Evolutionary conservation across 768 basidiomycete genomes (phyloP).

Genomic region (Phanerochaete sordida): DNA sequence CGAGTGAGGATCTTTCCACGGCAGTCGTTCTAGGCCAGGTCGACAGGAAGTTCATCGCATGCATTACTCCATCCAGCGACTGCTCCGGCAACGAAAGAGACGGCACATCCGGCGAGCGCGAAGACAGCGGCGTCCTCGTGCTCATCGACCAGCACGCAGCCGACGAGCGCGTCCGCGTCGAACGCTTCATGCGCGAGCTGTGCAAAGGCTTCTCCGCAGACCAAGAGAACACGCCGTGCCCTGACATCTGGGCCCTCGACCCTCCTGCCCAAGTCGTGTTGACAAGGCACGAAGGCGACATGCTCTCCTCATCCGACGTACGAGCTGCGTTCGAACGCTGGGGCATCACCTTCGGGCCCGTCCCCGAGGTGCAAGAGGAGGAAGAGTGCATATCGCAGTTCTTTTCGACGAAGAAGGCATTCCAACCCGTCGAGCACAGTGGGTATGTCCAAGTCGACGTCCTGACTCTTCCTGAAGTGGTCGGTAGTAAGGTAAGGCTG

Average conservation of each 20-base stretch:
- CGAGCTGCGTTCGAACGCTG: slow-evolving; percentile 56
- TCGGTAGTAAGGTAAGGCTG: slow-evolving; percentile 53
- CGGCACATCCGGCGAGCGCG: background rate
- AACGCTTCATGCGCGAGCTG: slow-evolving; percentile 71
- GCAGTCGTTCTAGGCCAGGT: slow-evolving; percentile 78
- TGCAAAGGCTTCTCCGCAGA: slow-evolving; percentile 52
- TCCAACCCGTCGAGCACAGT: slow-evolving; percentile 15
- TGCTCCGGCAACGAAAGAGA: slow-evolving; percentile 9
- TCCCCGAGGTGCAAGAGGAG: background rate
- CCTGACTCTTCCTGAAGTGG: slow-evolving; percentile 59
- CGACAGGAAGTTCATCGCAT: slow-evolving; percentile 88
- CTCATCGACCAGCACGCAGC: slow-evolving; percentile 98
- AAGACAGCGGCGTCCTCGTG: slow-evolving; percentile 42
- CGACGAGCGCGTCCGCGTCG: slow-evolving; percentile 93
- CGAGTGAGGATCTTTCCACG: slow-evolving; percentile 48
- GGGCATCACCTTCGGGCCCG: slow-evolving; percentile 56
- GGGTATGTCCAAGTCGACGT: slow-evolving; percentile 68
- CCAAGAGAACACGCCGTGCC: background rate
- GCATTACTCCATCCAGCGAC: slow-evolving; percentile 40
- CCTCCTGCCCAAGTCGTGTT: slow-evolving; percentile 62
- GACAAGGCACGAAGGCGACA: slow-evolving; percentile 58
- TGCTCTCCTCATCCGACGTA: slow-evolving; percentile 40
- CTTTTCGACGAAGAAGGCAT: background rate
- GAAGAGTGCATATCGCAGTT: background rate
- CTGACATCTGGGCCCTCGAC: slow-evolving; percentile 40